Conservation (phyloP, 2,329 filamentous ascomycete genomes). For the Leptographium radiaticola region DNA sequence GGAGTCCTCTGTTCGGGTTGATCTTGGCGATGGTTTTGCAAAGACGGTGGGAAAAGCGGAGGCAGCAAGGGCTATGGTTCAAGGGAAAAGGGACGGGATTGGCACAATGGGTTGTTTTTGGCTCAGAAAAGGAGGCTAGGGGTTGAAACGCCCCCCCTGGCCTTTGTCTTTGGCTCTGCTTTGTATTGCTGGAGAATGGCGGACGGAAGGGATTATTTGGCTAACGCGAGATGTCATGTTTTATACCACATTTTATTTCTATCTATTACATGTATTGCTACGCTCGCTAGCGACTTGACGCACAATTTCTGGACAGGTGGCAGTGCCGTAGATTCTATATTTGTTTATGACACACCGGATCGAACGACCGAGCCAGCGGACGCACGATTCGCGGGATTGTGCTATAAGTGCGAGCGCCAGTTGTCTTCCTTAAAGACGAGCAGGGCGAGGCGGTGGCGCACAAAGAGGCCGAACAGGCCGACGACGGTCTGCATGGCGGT, state of each 20-base stretch:
- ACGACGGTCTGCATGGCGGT: slow-evolving; percentile 62
- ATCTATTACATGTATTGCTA: background rate
- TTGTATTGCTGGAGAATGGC: background rate
- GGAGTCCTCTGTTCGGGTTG: background rate
- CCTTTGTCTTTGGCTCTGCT: background rate
- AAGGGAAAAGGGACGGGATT: background rate
- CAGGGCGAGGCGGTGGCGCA: slow-evolving; percentile 73
- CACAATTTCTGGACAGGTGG: no score
- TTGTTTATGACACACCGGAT: no score
- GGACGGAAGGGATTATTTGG: background rate
- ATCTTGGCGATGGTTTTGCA: background rate
- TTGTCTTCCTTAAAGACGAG: slow-evolving; percentile 90
- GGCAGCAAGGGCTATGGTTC: background rate
- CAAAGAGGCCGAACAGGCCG: slow-evolving; percentile 72
- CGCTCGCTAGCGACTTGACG: no score
- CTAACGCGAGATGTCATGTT: background rate
- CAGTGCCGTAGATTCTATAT: no score
- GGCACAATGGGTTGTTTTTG: background rate
- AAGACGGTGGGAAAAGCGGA: background rate
- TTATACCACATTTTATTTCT: slow-evolving; percentile 1
- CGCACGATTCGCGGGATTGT: background rate
- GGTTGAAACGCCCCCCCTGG: background rate
- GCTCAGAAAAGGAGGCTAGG: background rate
- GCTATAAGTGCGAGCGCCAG: slow-evolving; percentile 23
- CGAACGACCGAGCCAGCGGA: background rate